Evolutionary conservation across 306 rosid species (phyloP).

Genomic region (Ziziphus jujuba): DNA sequence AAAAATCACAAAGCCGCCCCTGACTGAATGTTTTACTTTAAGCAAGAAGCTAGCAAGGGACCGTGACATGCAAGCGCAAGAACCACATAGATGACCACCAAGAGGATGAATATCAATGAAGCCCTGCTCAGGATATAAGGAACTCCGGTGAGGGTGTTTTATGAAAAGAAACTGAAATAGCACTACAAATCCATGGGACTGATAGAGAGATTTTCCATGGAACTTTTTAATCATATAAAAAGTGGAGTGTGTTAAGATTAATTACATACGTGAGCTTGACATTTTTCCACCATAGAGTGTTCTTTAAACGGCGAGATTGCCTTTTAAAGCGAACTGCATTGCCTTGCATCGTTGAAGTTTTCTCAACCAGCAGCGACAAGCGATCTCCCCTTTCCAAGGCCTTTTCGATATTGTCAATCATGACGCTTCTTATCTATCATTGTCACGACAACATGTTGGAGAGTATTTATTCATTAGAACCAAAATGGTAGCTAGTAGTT

Average conservation of each 20-base stretch:
- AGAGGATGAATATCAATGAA: constrained; percentile 15
- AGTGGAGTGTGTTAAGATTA: not conserved
- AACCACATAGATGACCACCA: constrained; percentile 21
- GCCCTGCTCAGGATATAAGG: constrained; percentile 13
- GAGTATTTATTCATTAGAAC: not conserved
- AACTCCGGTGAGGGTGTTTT: too few species aligned
- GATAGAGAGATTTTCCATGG: too few species aligned
- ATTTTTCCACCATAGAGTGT: constrained; percentile 72
- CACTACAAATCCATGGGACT: too few species aligned
- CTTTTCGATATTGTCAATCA: constrained; percentile 76
- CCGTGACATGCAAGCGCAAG: constrained; percentile 23
- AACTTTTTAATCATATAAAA: not conserved
- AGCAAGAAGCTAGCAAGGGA: constrained; percentile 49
- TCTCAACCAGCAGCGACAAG: constrained; percentile 72
- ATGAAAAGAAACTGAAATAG: too few species aligned
- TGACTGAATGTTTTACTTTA: constrained; percentile 25
- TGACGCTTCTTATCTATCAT: constrained; percentile 57
- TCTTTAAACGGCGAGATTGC: constrained; percentile 54
- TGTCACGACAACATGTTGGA: not conserved
- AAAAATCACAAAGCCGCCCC: not conserved
- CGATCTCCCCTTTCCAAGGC: constrained; percentile 76
- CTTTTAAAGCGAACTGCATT: constrained; percentile 69
- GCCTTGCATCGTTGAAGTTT: constrained; percentile 68
- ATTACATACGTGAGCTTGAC: constrained; percentile 57
- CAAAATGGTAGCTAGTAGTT: too few species aligned